Conservation (phyloP, 345 rosid genomes). For the Eucalyptus cladocalyx region DNA sequence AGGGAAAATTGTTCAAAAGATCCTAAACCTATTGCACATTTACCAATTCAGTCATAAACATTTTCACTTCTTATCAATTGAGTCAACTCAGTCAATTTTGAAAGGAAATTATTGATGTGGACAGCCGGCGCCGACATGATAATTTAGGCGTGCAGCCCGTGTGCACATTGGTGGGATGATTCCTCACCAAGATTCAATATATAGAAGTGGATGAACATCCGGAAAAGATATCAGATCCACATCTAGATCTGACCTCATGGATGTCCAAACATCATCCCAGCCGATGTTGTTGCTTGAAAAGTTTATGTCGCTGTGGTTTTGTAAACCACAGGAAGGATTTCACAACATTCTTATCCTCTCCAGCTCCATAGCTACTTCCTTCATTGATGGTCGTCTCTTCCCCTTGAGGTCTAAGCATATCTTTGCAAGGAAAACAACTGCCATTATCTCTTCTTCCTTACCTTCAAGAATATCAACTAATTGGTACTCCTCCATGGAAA, state of each 20-base stretch:
- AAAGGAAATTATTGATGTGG: no score
- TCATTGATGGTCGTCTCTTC: constrained; percentile 3
- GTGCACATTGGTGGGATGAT: background rate
- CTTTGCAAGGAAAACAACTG: background rate
- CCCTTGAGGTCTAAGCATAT: background rate
- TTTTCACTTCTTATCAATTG: no score
- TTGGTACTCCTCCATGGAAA: background rate
- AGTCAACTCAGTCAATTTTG: no score
- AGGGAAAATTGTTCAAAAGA: no score
- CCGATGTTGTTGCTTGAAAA: no score
- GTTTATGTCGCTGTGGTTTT: no score
- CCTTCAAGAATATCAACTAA: background rate
- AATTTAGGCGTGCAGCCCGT: fast-evolving
- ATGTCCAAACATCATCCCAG: background rate
- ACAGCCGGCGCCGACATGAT: fast-evolving
- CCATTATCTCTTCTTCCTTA: background rate
- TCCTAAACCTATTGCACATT: no score
- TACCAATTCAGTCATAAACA: background rate
- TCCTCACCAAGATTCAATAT: background rate
- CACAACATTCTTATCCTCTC: background rate
- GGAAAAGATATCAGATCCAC: background rate
- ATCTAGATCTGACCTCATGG: background rate
- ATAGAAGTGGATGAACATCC: background rate
- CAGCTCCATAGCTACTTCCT: background rate
- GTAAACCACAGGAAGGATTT: background rate